Base-by-base conservation (phyloP, 164 flowering plant genomes). In the Vitis rupestris region DNA sequence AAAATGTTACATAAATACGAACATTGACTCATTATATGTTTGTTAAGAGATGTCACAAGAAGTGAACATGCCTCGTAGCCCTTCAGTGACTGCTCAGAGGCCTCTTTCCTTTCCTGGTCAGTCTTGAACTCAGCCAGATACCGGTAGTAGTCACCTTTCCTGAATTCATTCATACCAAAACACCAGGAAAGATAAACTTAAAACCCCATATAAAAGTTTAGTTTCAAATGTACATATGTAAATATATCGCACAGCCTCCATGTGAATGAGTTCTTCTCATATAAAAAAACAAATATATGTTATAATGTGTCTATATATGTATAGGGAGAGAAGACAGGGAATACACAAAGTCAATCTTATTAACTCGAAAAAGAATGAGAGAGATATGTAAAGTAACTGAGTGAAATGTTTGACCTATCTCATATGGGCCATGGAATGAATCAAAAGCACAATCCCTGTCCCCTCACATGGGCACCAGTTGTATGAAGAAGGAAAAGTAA, bases 81-180 rank as follows among this genome's bases (percentile, higher is more conserved):
- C 76, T 90, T 90, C 69, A 90, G 66, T 37, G 98, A 90, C 73
- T 89, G 87, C 49, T 90, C 94, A 15, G 98, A 83, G 23, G 93
- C 89, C 59, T 92, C 96, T 74, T 92, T 92, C 79, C 82, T 87
- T 9, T 89, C 93, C 64, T 82, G 79, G 14, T 87, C 96, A 37
- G 80, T 76, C 88, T 89, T 90, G 77, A 92, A 90, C 85, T 92
- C 98, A 11, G 96, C 98, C 65, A 92, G 86, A 74, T 90, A 92
- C 9, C 98, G 93, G 59, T 58, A 92, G 79, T 90, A 92, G 71
- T 92, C 96, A 49, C 96, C 92, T 77, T 92, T 90, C 95, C 96
- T 90, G 74, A 57, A 74, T 68, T 63, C 27, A 19, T 44, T 60
- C 19, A 52, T 7, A 13, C 50, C n/a, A 64, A 15, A 47, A 17